Conservation (phyloP, 2,329 filamentous ascomycete genomes). For the Cladosporium sp. region DNA sequence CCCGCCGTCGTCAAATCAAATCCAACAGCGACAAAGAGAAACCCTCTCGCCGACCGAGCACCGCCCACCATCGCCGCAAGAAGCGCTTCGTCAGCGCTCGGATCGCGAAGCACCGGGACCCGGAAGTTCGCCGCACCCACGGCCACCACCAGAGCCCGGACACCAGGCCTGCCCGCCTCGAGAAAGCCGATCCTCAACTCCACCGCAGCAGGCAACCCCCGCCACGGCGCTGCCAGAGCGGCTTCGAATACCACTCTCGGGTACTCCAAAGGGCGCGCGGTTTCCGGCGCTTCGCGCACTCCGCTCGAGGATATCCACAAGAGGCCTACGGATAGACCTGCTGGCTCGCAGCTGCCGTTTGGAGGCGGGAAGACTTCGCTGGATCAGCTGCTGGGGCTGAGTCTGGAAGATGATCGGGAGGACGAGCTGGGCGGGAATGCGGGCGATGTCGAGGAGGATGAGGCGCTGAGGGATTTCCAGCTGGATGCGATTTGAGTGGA, state of each 20-base stretch:
- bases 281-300: slow-evolving; percentile 35
- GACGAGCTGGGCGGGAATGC: slow-evolving; percentile 10
- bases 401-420: slow-evolving; percentile 16
- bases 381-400: slow-evolving; percentile 22
- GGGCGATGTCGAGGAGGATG: slow-evolving; percentile 12
- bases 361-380: slow-evolving; percentile 15
- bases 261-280: slow-evolving; percentile 68
- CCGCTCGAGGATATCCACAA: slow-evolving; percentile 21
- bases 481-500: slow-evolving; percentile 7
- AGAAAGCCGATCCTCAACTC: slow-evolving; percentile 24
- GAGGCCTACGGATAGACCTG: slow-evolving; percentile 8
- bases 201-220: slow-evolving; percentile 34
- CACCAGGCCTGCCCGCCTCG: slow-evolving; percentile 26
- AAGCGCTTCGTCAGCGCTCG: slow-evolving; percentile 39
- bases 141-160: slow-evolving; percentile 35
- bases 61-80: slow-evolving; percentile 52
- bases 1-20: slow-evolving; percentile 3
- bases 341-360: slow-evolving; percentile 7
- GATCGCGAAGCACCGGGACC: slow-evolving; percentile 30
- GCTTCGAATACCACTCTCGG: slow-evolving; percentile 77
- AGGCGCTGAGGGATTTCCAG: slow-evolving; percentile 18
- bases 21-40: neutral
- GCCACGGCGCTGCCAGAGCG: slow-evolving; percentile 56
- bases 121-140: slow-evolving; percentile 36
- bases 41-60: slow-evolving; percentile 15